Percentiles rank a stretch among this genome's conserved stretches.
Evolutionary conservation across 371 early-diverging fungal genomes (phyloP).

Genomic region (Mycotypha africana): DNA sequence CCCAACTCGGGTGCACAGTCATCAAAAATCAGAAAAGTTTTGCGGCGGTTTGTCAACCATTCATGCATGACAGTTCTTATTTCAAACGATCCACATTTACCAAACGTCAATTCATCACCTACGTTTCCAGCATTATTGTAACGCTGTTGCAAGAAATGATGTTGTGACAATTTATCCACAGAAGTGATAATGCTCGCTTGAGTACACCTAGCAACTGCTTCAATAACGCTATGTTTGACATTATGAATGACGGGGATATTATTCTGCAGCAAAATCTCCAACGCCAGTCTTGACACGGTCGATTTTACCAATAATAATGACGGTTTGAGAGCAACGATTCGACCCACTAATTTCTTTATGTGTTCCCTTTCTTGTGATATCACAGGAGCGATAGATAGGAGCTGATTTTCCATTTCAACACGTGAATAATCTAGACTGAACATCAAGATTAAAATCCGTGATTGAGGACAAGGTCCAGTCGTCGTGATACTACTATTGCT

Average conservation of each 20-base stretch:
- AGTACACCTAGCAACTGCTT: slow-evolving; percentile 82
- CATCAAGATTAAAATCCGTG: slow-evolving; percentile 79
- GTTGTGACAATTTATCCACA: slow-evolving; percentile 71
- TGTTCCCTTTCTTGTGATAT: slow-evolving; percentile 84
- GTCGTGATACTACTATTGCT: too few relatives aligned
- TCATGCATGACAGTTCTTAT: slow-evolving; percentile 78
- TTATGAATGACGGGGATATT: slow-evolving; percentile 79
- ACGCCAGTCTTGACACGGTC: slow-evolving; percentile 77
- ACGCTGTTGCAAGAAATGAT: too few relatives aligned
- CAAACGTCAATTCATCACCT: slow-evolving; percentile 64
- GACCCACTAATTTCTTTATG: slow-evolving; percentile 69
- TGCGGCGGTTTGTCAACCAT: slow-evolving; percentile 71
- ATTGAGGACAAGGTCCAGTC: too few relatives aligned
- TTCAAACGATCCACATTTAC: slow-evolving; percentile 75
- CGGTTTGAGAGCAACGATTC: slow-evolving; percentile 77
- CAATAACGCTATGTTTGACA: slow-evolving; percentile 82
- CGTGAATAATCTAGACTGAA: slow-evolving; percentile 89
- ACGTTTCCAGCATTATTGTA: too few relatives aligned
- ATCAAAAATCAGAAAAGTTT: slow-evolving; percentile 85
- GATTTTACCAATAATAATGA: slow-evolving; percentile 79
- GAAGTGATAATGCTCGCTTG: slow-evolving; percentile 80
- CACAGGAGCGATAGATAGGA: slow-evolving; percentile 76
- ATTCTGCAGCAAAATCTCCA: slow-evolving; percentile 75
- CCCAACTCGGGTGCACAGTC: slow-evolving; percentile 80
- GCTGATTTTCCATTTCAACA: slow-evolving; percentile 73